Evolutionary conservation across 441 rosid genomes (phyloP), one percentile per base, ranked within the genome.

Genomic region (Populus hybrid): DNA sequence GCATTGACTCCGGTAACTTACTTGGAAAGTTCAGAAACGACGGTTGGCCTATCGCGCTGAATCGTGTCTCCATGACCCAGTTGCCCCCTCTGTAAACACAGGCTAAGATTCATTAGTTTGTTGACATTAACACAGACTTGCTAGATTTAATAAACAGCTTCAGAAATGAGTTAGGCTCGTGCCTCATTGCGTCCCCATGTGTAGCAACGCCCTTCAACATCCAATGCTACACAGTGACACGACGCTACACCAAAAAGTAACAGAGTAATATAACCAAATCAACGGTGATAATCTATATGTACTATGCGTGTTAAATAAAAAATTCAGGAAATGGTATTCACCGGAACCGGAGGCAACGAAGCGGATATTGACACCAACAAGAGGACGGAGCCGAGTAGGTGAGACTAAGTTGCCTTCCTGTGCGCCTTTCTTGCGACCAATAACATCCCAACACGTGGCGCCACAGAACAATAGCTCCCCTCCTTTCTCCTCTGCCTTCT

Each of bases 121-220:
- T n/a, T 28, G 57, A 79, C 70, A 21, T 28, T 77, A 68, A 78
- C 32, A 5, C 79, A 28, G 8, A 59, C 3, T 46, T 66, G 28
- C 20, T 9, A 77, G 24, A 81, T 3, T n/a, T 67, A 64, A 53
- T 34, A 59, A 70, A 64, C 67, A 42, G 75, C 28, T 57, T 63
- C 28, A 74, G 9, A 78, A 70, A 2, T 2, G 21, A 81, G 81
- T 6, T 36, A 35, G 82, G 18, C 66, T 12, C 87, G 77, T 82
- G 84, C 99, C 93, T 96, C 99, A 81, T 96, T 96, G 35, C 98
- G 95, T 40, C 99, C 99, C 99, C 98, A 96, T 2, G 99, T 96
- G 76, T 93, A 93, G 84, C 98, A 94, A 78, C 97, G 93, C 77
- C 99, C 99, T 83, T 90, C 92, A 79, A 88, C 92, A 79, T 94